Evolutionary conservation across 2,329 filamentous ascomycete species (phyloP).

Genomic region (Leptodontidium sp.): DNA sequence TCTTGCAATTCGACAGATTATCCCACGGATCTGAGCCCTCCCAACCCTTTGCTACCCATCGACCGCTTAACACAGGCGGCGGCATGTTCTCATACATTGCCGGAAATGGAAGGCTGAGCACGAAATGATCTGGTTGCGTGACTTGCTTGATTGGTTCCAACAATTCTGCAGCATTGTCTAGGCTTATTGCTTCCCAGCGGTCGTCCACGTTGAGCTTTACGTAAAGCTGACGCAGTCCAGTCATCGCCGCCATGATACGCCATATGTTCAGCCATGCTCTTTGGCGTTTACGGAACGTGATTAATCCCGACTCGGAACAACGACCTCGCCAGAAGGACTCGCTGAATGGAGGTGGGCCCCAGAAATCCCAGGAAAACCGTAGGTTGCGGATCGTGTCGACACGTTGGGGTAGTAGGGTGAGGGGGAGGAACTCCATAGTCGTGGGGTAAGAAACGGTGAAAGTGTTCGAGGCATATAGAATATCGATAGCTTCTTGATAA

Average conservation of each 20-base stretch:
- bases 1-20: conserved; percentile 23
- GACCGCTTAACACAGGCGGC: conserved; percentile 13
- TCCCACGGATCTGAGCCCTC: conserved; percentile 25
- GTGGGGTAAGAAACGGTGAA: conserved; percentile 1
- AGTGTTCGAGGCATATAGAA: conserved; percentile 13
- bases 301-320: conserved; percentile 6
- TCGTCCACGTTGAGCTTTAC: conserved; percentile 3
- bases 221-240: conserved; percentile 5
- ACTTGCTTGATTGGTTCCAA: conserved; percentile 26
- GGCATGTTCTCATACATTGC: conserved; percentile 22
- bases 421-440: conserved; percentile 7
- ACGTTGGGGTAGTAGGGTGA: conserved; percentile 14
- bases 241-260: conserved; percentile 8
- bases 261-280: conserved; percentile 9
- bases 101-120: conserved; percentile 23
- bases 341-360: background rate
- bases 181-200: conserved; percentile 5
- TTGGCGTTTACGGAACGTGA: conserved; percentile 8
- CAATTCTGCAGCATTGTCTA: conserved; percentile 19
- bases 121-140: conserved; percentile 18
- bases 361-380: conserved; percentile 15
- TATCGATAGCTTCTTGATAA: conserved; percentile 15
- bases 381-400: conserved; percentile 10
- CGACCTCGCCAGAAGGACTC: conserved; percentile 11
- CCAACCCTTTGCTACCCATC: conserved; percentile 19